A percentile compares a stretch with the other conserved stretches of the same genome.
Evolutionary conservation across 164 flowering plant species (phyloP).

Genomic region (Kingdonia uniflora): DNA sequence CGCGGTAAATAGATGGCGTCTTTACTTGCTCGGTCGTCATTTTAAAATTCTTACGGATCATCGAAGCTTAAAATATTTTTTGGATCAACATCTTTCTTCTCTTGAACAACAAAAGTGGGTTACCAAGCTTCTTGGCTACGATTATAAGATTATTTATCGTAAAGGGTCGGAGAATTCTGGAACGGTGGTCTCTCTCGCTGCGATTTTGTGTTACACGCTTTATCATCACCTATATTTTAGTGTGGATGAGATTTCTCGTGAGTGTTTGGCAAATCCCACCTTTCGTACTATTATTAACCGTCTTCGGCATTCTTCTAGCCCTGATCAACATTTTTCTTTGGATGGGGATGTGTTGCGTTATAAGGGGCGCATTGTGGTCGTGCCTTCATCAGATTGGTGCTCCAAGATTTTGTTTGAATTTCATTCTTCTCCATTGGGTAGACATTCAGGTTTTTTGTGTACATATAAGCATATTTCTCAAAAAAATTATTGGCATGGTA

Average conservation of each 20-base stretch:
- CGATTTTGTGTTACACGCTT: background rate
- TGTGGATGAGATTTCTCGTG: background rate
- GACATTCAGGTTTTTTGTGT: background rate
- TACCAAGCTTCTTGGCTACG: conserved; percentile 1
- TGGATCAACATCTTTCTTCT: background rate
- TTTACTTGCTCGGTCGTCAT: background rate
- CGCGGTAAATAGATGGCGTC: background rate
- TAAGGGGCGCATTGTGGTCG: background rate
- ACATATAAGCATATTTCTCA: background rate
- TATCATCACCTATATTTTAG: background rate
- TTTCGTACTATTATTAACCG: background rate
- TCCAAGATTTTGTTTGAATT: background rate
- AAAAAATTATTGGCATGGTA: no score
- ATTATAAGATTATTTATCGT: conserved; percentile 1
- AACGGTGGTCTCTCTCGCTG: background rate
- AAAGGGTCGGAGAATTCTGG: background rate
- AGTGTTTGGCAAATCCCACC: background rate
- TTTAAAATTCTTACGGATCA: conserved; percentile 5
- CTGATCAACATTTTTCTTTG: background rate
- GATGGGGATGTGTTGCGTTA: background rate
- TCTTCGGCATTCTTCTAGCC: background rate
- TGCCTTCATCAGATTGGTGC: background rate
- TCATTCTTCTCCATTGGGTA: background rate
- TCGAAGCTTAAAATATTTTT: background rate
- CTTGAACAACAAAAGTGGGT: conserved; percentile 1